A percentile compares a stretch with the other conserved stretches of the same genome.
Conservation (phyloP, 768 basidiomycete genomes). For the Pleurotus djamor region DNA sequence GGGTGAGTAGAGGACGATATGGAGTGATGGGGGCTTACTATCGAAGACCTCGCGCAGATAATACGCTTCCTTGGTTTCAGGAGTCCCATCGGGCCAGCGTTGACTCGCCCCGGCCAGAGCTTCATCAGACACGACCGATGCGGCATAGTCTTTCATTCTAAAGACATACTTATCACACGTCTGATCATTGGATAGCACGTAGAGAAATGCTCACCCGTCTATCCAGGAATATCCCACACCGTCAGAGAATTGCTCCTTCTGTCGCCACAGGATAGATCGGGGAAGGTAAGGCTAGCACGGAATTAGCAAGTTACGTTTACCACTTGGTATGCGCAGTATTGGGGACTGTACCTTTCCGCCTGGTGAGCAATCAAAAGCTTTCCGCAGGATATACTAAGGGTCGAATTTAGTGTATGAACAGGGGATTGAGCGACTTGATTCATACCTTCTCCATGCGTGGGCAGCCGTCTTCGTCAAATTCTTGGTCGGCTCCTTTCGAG, state of each 20-base stretch:
- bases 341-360: conserved; percentile 59
- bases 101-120: conserved; percentile 67
- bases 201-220: conserved; percentile 63
- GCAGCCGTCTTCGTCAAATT: conserved; percentile 79
- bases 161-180: conserved; percentile 6
- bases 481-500: conserved; percentile 71
- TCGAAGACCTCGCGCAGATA: conserved; percentile 92
- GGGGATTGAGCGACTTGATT: neutral
- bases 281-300: conserved; percentile 81
- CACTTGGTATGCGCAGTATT: no score
- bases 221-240: conserved; percentile 99
- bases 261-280: conserved; percentile 92
- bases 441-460: conserved; percentile 95
- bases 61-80: conserved; percentile 97
- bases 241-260: conserved; percentile 99
- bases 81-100: conserved; percentile 77
- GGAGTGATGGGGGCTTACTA: conserved; percentile 32
- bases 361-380: conserved; percentile 88
- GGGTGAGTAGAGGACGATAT: conserved; percentile 10
- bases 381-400: conserved; percentile 87
- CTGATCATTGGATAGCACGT: neutral
- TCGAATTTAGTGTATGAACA: conserved; percentile 8
- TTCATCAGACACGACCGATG: conserved; percentile 73
- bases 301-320: no score
- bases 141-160: conserved; percentile 91